Percentiles rank a stretch among this genome's conserved stretches.
phyloP scores from a whole-genome alignment of 2,329 filamentous ascomycete genomes.

The Plenodomus lindquistii region DNA sequence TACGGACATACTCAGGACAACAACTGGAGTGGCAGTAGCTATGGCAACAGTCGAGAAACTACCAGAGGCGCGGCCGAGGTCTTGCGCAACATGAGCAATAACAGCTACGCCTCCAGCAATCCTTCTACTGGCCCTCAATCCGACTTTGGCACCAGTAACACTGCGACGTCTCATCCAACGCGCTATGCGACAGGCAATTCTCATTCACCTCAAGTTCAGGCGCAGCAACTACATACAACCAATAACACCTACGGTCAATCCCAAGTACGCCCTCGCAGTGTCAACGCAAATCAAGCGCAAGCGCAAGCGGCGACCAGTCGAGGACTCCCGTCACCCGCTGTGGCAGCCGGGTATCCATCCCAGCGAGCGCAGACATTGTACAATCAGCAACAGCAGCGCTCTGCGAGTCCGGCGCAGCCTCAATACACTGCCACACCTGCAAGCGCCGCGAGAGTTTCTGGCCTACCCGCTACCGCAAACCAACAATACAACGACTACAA shows the following conservation, averaged over 20 bases:
- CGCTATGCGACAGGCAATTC: slow-evolving; percentile 22
- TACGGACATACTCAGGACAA: slow-evolving; percentile 27
- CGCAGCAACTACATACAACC: slow-evolving; percentile 21
- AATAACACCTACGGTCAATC: slow-evolving; percentile 24
- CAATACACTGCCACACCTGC: slow-evolving; percentile 23
- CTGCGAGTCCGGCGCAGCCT: slow-evolving; percentile 32
- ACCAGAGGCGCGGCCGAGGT: slow-evolving; percentile 39
- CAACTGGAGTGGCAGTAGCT: slow-evolving; percentile 27
- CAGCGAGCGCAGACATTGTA: slow-evolving; percentile 28
- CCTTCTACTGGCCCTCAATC: slow-evolving; percentile 19
- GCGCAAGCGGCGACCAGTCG: slow-evolving; percentile 17
- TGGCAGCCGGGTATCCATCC: slow-evolving; percentile 26
- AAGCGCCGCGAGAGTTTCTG: slow-evolving; percentile 10
- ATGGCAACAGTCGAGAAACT: slow-evolving; percentile 30
- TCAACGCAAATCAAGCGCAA: slow-evolving; percentile 27
- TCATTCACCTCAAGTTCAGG: slow-evolving; percentile 17
- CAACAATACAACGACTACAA: slow-evolving; percentile 29
- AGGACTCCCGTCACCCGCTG: slow-evolving; percentile 28
- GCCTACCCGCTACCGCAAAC: slow-evolving; percentile 13
- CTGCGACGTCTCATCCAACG: slow-evolving; percentile 15
- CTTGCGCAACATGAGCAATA: slow-evolving; percentile 40
- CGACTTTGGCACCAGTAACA: slow-evolving; percentile 26
- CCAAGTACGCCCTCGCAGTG: slow-evolving; percentile 31
- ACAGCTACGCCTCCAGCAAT: slow-evolving; percentile 23
- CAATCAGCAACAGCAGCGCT: slow-evolving; percentile 33